Percentiles rank a stretch among this genome's conserved stretches.
These are phyloP conservation scores for Fraxinus sp. DNA, from an alignment of 305 asterid genomes.

Conservation along the genomic window DNA sequence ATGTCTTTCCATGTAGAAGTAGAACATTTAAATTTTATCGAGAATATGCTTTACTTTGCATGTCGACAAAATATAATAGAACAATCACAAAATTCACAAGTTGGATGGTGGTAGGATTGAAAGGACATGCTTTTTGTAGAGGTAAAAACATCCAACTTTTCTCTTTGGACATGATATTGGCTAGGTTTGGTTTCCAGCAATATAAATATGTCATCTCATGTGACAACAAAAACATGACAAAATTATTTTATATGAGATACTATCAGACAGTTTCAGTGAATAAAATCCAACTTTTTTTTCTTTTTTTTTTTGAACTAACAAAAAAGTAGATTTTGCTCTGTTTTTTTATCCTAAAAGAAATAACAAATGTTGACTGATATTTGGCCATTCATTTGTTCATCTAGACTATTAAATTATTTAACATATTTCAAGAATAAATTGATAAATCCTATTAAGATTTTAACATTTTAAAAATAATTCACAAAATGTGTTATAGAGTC, in stretches of 20 bases:
- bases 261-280: background rate
- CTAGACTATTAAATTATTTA: background rate
- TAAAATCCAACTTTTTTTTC: slow-evolving; percentile 17
- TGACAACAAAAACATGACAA: slow-evolving; percentile 15
- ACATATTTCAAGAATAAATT: background rate
- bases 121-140: slow-evolving; percentile 35
- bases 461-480: too few relatives aligned
- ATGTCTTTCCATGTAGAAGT: background rate
- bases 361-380: background rate
- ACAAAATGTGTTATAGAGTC: background rate
- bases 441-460: background rate
- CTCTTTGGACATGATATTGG: slow-evolving; percentile 13
- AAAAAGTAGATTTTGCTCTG: background rate
- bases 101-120: slow-evolving; percentile 23
- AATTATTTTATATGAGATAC: background rate
- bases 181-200: background rate
- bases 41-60: background rate
- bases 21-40: background rate
- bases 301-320: background rate
- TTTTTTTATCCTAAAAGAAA: background rate
- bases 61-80: background rate
- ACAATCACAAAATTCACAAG: slow-evolving; percentile 28
- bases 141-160: slow-evolving; percentile 17
- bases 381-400: background rate
- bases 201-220: slow-evolving; percentile 22